Conservation (phyloP, 257 asterid genomes). For the Thymus quinquecostatus region DNA sequence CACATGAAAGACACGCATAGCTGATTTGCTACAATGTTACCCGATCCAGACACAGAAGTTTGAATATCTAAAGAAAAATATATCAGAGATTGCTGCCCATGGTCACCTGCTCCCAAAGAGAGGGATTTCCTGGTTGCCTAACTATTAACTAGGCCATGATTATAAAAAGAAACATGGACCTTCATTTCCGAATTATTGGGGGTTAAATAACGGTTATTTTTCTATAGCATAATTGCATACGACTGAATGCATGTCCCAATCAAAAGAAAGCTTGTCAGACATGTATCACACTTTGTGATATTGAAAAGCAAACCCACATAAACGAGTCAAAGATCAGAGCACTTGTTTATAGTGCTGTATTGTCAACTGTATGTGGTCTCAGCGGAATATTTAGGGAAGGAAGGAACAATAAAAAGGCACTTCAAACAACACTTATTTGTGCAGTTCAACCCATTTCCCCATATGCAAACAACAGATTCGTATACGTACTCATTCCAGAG, state of each 20-base stretch:
- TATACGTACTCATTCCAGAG: background rate
- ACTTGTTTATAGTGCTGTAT: background rate
- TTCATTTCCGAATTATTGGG: background rate
- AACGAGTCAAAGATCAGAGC: background rate
- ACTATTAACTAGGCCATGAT: background rate
- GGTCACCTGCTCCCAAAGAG: slow-evolving; percentile 1
- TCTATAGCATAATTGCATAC: background rate
- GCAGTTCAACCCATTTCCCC: background rate
- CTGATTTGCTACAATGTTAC: background rate
- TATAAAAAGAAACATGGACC: background rate
- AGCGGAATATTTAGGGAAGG: background rate
- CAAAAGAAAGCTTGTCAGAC: background rate
- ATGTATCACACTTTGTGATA: background rate
- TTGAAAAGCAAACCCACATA: background rate
- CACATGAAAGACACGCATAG: background rate
- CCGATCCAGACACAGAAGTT: background rate
- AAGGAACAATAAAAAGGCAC: background rate
- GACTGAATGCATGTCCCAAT: background rate
- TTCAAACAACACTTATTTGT: background rate
- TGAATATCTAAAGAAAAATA: background rate
- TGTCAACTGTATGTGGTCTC: background rate
- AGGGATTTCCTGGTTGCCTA: background rate
- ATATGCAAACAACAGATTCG: background rate
- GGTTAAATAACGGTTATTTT: background rate
- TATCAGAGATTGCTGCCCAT: background rate